Evolutionary conservation across 495 filamentous ascomycete species (phyloP).

Genomic region (Aspergillus olivimuriae): DNA sequence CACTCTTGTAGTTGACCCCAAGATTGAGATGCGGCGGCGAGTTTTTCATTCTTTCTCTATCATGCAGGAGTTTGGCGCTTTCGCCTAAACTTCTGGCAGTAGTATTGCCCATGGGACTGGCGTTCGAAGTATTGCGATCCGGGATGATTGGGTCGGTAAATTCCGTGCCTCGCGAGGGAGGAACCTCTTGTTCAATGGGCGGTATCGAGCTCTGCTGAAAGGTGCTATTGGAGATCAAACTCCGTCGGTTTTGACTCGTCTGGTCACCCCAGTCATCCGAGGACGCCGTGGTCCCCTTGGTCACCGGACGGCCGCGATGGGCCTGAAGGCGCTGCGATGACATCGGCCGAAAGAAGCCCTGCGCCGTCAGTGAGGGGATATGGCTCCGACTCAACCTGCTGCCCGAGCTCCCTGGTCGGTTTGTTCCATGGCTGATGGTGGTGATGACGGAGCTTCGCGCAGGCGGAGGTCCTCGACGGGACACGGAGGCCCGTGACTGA

Average conservation of each 20-base stretch:
- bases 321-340: slow-evolving; percentile 92
- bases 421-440: slow-evolving; percentile 32
- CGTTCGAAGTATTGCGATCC: slow-evolving; percentile 65
- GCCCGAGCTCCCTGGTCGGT: slow-evolving; percentile 55
- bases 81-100: slow-evolving; percentile 62
- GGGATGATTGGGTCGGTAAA: slow-evolving; percentile 58
- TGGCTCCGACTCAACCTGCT: slow-evolving; percentile 80
- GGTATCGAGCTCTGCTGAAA: slow-evolving; percentile 30
- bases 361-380: slow-evolving; percentile 80
- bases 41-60: slow-evolving; percentile 42
- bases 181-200: slow-evolving; percentile 51
- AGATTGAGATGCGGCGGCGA: slow-evolving; percentile 53
- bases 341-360: slow-evolving; percentile 94
- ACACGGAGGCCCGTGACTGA: slow-evolving; percentile 41
- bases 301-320: slow-evolving; percentile 60
- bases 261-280: slow-evolving; percentile 41
- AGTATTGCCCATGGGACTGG: slow-evolving; percentile 63
- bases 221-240: slow-evolving; percentile 43
- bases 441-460: slow-evolving; percentile 29
- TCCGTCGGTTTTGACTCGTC: slow-evolving; percentile 40
- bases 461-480: slow-evolving; percentile 42
- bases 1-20: slow-evolving; percentile 45
- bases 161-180: slow-evolving; percentile 73
- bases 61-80: slow-evolving; percentile 66
- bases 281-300: slow-evolving; percentile 32